Base-by-base conservation (phyloP, 2,329 filamentous ascomycete species). In the Diaporthe longicolla region DNA sequence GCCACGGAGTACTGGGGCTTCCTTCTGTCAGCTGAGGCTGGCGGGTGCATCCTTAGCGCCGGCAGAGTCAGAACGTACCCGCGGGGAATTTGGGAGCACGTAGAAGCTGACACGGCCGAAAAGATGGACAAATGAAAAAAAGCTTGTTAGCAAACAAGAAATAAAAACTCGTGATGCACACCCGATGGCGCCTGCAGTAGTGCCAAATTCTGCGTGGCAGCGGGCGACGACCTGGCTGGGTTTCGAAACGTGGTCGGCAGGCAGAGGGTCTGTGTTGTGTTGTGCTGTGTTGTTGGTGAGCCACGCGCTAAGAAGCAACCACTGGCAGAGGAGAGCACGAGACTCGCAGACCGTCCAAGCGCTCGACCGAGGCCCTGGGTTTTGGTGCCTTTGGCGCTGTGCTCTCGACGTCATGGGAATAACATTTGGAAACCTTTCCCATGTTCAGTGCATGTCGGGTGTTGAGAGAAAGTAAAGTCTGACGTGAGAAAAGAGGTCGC, bases 151-250 rank as follows among this genome's bases (percentile, higher is more conserved):
- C 8, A 5, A 32, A 66, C 7, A 32, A 48, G 19, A n/a, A 65
- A n/a, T 10, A 32, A 65, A n/a, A n/a, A 10, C 43, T 50, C 61
- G 29, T 32, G 61, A 66, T 50, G 45, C 26, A 66, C 61, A 66
- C 61, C 61, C 61, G 61, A 52, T 52, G 61, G 61, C 43, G 61
- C 43, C 26, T 66, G 61, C 61, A 66, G 61, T 66, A 66, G 61
- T 32, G 61, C 21, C 21, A 45, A 17, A 17, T 45, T 35, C 21
- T 35, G 43, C 45, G 29, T 45, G 37, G 15, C 40, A 19, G 59
- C 9, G 40, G 37, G 19, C 15, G 35, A 37, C 21, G 15, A 4
- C 13, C 35, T 13, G 11, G 35, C 10, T 15, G 24, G 45, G 61
- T 24, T 50, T 66, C 61, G 61, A 66, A 66, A 66, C 61, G 19